phyloP scores from a whole-genome alignment of 2,329 filamentous ascomycete genomes.

The Cyclaneusma minus region DNA sequence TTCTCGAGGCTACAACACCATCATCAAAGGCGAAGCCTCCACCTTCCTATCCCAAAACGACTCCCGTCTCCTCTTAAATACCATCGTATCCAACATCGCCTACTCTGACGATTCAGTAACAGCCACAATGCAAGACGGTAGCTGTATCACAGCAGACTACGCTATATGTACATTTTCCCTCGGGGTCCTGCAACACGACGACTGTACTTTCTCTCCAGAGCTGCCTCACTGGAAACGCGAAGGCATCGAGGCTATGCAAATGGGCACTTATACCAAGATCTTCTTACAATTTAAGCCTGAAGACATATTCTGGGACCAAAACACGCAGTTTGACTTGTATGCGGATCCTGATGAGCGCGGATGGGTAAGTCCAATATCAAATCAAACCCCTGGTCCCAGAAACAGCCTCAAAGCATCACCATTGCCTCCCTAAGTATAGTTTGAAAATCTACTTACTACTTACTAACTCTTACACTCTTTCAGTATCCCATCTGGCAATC shows the following conservation, averaged over 20 bases:
- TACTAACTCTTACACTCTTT: too few relatives aligned
- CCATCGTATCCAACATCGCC: conserved; percentile 35
- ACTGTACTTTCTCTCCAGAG: conserved; percentile 38
- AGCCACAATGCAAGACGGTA: conserved; percentile 31
- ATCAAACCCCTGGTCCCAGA: too few relatives aligned
- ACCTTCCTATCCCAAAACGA: conserved; percentile 42
- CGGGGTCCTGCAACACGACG: conserved; percentile 49
- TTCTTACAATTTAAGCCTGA: conserved; percentile 46
- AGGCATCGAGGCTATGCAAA: conserved; percentile 47
- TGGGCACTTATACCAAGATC: conserved; percentile 61
- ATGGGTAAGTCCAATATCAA: too few relatives aligned
- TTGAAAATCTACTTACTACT: too few relatives aligned
- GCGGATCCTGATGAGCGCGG: conserved; percentile 7
- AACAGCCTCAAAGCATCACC: too few relatives aligned
- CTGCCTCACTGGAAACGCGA: conserved; percentile 49
- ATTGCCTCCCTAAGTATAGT: too few relatives aligned
- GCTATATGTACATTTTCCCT: conserved; percentile 54
- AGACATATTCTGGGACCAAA: conserved; percentile 46
- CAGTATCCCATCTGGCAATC: conserved; percentile 51
- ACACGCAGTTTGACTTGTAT: conserved; percentile 30
- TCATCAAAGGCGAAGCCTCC: conserved; percentile 38
- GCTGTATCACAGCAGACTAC: conserved; percentile 41
- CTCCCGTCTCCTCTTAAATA: conserved; percentile 39
- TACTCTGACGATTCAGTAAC: conserved; percentile 37
- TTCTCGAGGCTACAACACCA: conserved; percentile 41